phyloP scores from a whole-genome alignment of 1,284 basidiomycete genomes.

The Singerocomus inundabilis region DNA sequence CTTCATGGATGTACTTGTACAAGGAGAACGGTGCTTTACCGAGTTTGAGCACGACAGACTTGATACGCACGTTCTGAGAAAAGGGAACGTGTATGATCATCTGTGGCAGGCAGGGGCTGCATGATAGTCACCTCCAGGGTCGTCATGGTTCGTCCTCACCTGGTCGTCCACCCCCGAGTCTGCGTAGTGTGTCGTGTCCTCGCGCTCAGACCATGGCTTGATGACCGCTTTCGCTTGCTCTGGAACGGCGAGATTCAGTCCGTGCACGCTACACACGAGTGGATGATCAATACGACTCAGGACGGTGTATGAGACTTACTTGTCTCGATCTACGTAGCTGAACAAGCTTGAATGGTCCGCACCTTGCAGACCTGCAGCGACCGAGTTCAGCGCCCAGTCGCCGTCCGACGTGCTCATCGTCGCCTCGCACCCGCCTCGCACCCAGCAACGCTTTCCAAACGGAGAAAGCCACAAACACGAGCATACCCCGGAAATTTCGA shows the following conservation, averaged over 20 bases:
- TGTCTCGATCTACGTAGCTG: slow-evolving; percentile 64
- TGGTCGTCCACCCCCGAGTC: slow-evolving; percentile 81
- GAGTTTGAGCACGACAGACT: slow-evolving; percentile 69
- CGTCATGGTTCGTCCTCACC: slow-evolving; percentile 39
- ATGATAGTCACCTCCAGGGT: slow-evolving; percentile 7
- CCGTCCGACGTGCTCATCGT: slow-evolving; percentile 17
- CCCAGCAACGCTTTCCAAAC: slow-evolving; percentile 11
- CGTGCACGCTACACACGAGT: slow-evolving; percentile 59
- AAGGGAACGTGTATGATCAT: slow-evolving; percentile 81
- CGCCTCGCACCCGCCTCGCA: neutral
- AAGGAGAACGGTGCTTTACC: slow-evolving; percentile 41
- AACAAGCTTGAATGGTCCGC: slow-evolving; percentile 59
- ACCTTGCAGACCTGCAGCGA: slow-evolving; percentile 32
- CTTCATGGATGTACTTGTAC: neutral
- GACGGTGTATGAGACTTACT: slow-evolving; percentile 41
- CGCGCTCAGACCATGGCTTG: slow-evolving; percentile 77
- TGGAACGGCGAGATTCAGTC: slow-evolving; percentile 72
- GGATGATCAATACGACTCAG: slow-evolving; percentile 3
- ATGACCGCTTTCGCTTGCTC: slow-evolving; percentile 73
- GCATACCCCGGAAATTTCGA: slow-evolving; percentile 13
- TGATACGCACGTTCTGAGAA: slow-evolving; percentile 70
- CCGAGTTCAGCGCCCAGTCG: slow-evolving; percentile 19
- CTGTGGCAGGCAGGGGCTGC: slow-evolving; percentile 37
- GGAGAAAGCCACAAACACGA: slow-evolving; percentile 10
- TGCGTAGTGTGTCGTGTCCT: slow-evolving; percentile 60